These are phyloP conservation scores for Starmerella potacharoeniae DNA, from an alignment of 805 yeast genomes.

Conservation along the genomic window DNA sequence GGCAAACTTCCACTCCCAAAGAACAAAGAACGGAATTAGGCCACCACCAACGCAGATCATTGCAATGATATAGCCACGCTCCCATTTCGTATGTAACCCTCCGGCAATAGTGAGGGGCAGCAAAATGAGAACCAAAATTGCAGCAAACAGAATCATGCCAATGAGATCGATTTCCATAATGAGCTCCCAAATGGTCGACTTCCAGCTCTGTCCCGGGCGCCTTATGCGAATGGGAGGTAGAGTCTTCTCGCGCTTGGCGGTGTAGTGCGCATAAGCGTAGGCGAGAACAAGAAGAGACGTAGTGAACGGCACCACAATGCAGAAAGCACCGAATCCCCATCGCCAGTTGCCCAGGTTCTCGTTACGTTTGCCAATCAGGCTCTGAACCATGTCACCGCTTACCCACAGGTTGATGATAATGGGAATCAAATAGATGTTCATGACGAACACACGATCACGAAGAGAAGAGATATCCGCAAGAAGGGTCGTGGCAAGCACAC, in stretches of 20 bases:
- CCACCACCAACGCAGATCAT: conserved; percentile 59
- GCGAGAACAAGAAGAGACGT: conserved; percentile 46
- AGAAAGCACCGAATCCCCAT: conserved; percentile 75
- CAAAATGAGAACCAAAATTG: conserved; percentile 50
- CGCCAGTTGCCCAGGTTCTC: conserved; percentile 36
- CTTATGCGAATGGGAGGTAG: conserved; percentile 9
- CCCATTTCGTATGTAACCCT: conserved; percentile 47
- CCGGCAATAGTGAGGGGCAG: conserved; percentile 71
- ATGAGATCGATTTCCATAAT: conserved; percentile 56
- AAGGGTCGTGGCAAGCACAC: conserved; percentile 44
- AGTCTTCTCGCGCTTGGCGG: conserved; percentile 38
- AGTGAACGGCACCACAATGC: conserved; percentile 57
- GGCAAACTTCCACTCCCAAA: conserved; percentile 39
- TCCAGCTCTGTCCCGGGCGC: conserved; percentile 28
- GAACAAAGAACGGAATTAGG: conserved; percentile 43
- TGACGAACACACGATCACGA: conserved; percentile 56
- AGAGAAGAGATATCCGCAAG: conserved; percentile 56
- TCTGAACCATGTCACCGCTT: conserved; percentile 39
- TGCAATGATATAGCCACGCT: conserved; percentile 48
- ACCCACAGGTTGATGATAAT: conserved; percentile 71
- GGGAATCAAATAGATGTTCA: conserved; percentile 59
- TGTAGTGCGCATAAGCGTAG: conserved; percentile 44
- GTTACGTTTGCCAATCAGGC: conserved; percentile 5
- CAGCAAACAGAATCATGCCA: conserved; percentile 47
- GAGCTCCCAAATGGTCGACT: conserved; percentile 17